Conservation (phyloP, 2,329 filamentous ascomycete species). For the Macrophomina pseudophaseolina region DNA sequence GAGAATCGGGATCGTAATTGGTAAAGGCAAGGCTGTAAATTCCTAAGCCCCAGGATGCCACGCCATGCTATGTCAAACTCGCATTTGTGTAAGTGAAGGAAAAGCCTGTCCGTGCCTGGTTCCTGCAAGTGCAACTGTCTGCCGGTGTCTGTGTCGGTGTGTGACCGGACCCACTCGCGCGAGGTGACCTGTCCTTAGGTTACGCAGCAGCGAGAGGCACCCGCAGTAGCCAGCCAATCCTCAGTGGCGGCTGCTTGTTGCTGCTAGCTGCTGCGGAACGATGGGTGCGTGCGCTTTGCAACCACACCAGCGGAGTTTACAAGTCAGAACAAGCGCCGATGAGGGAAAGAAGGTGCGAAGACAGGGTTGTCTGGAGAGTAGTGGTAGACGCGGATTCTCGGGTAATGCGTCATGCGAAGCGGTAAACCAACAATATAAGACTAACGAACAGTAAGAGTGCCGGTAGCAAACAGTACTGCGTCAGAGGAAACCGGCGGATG, state of each 20-base stretch:
- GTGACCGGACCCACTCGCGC: background rate
- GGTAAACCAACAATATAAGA: background rate
- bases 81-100: conserved; percentile 1
- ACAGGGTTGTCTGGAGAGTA: background rate
- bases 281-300: conserved; percentile 7
- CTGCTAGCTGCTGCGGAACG: conserved; percentile 15
- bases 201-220: conserved; percentile 5
- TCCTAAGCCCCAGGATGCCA: background rate
- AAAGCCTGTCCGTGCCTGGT: conserved; percentile 9
- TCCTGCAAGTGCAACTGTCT: background rate
- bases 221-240: background rate
- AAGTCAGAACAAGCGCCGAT: background rate
- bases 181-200: conserved; percentile 18
- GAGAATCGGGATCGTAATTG: background rate
- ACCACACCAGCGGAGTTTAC: conserved; percentile 8
- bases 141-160: conserved; percentile 1
- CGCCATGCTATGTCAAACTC: conserved; percentile 6
- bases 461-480: background rate
- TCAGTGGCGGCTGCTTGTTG: conserved; percentile 13
- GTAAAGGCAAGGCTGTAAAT: background rate
- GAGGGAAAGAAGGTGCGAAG: background rate
- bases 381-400: background rate
- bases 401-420: background rate
- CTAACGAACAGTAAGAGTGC: background rate
- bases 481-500: too few relatives aligned